These are phyloP conservation scores for Paxillus involutus DNA, from an alignment of 768 basidiomycete species.

Conservation along the genomic window DNA sequence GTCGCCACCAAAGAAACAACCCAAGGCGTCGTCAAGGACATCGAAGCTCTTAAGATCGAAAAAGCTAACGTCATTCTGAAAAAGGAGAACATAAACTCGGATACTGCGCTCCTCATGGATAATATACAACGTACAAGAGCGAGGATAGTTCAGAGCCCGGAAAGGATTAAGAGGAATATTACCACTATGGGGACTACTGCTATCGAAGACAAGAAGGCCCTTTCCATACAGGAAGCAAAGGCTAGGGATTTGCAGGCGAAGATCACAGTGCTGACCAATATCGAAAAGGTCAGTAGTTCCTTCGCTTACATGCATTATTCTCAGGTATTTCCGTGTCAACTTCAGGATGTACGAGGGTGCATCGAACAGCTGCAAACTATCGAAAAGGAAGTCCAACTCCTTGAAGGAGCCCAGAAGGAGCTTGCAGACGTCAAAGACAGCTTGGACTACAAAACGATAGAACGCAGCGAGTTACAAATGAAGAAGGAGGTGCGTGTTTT, in stretches of 20 bases:
- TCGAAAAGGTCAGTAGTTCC: constrained; percentile 62
- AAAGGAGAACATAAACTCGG: constrained; percentile 66
- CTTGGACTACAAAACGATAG: constrained; percentile 71
- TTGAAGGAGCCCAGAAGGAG: constrained; percentile 68
- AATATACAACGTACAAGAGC: constrained; percentile 61
- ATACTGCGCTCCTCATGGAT: constrained; percentile 59
- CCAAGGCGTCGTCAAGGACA: constrained; percentile 55
- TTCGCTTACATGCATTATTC: constrained; percentile 4
- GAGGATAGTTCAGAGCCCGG: constrained; percentile 89
- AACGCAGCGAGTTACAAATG: constrained; percentile 65
- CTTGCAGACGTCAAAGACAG: constrained; percentile 68
- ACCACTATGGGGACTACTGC: constrained; percentile 67
- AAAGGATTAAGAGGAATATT: constrained; percentile 83
- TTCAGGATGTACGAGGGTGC: constrained; percentile 68
- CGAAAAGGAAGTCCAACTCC: constrained; percentile 60
- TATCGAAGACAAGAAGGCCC: constrained; percentile 67
- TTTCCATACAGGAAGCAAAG: constrained; percentile 68
- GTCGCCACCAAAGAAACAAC: constrained; percentile 70
- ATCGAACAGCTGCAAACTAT: constrained; percentile 76
- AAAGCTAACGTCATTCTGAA: constrained; percentile 62
- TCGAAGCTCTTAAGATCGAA: constrained; percentile 72
- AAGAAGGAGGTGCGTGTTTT: constrained; percentile 58
- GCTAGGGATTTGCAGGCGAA: constrained; percentile 76
- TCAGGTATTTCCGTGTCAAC: not conserved
- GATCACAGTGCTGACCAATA: constrained; percentile 63